Percentiles rank a stretch among this genome's conserved stretches.
phyloP scores from a whole-genome alignment of 228 moss, liverwort and hornwort genomes.

The Sphagnum fallax region DNA sequence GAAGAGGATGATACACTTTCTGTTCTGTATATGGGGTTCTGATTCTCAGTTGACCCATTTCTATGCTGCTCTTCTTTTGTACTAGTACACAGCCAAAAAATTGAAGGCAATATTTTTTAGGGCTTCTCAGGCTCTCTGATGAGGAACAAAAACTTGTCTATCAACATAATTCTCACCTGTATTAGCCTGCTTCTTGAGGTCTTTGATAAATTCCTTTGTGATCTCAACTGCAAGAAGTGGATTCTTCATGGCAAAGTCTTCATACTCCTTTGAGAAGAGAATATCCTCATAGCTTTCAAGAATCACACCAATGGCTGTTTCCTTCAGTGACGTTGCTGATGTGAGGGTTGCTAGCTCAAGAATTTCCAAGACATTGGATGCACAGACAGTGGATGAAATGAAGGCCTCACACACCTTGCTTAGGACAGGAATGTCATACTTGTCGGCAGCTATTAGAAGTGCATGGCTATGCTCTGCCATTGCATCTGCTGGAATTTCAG shows the following conservation, averaged over 20 bases:
- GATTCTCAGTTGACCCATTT: too few relatives aligned
- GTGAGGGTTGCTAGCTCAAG: slow-evolving; percentile 88
- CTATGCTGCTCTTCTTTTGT: too few relatives aligned
- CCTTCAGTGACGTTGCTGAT: slow-evolving; percentile 72
- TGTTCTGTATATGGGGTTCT: too few relatives aligned
- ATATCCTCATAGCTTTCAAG: slow-evolving; percentile 81
- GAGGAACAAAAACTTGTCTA: too few relatives aligned
- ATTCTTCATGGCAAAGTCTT: slow-evolving; percentile 92
- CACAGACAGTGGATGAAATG: slow-evolving; percentile 60
- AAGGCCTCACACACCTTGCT: slow-evolving; percentile 95
- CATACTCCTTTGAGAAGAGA: slow-evolving; percentile 86
- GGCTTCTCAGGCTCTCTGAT: too few relatives aligned
- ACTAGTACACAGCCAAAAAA: too few relatives aligned
- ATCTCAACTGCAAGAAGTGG: slow-evolving; percentile 82
- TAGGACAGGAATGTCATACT: slow-evolving; percentile 86
- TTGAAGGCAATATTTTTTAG: too few relatives aligned
- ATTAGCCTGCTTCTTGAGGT: slow-evolving; percentile 46
- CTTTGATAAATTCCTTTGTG: slow-evolving; percentile 73
- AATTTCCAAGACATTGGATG: slow-evolving; percentile 70
- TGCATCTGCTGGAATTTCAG: slow-evolving; percentile 83
- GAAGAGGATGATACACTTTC: too few relatives aligned
- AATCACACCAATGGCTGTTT: slow-evolving; percentile 79
- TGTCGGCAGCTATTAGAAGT: slow-evolving; percentile 81
- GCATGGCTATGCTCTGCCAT: slow-evolving; percentile 79
- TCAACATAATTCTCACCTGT: too few relatives aligned